Conservation (phyloP, 768 basidiomycete genomes). For the Termitomyces sp. region DNA sequence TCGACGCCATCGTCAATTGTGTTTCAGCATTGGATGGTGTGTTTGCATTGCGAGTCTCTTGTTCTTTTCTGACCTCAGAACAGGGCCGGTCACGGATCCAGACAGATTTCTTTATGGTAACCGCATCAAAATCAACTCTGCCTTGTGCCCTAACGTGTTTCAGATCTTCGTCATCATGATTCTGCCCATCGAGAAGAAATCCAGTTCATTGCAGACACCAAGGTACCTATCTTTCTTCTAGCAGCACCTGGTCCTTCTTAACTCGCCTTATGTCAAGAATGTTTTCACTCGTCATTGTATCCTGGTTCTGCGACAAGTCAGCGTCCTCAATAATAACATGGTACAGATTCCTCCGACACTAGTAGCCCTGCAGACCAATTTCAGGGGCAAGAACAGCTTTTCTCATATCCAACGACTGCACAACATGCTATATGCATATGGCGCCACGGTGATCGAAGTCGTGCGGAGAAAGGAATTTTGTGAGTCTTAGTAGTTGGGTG, state of each 20-base stretch:
- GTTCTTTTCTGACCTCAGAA: neutral
- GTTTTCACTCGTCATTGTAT: conserved; percentile 65
- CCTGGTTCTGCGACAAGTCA: conserved; percentile 65
- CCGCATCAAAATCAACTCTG: neutral
- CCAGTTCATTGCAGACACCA: conserved; percentile 45
- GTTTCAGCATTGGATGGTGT: conserved; percentile 48
- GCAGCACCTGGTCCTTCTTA: conserved; percentile 3
- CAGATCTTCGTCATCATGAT: conserved; percentile 65
- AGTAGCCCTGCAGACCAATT: conserved; percentile 59
- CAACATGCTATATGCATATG: conserved; percentile 88
- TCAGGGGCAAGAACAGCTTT: conserved; percentile 77
- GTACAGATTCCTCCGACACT: conserved; percentile 66
- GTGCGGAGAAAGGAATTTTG: conserved; percentile 88
- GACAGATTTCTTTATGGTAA: conserved; percentile 52
- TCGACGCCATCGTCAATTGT: conserved; percentile 48
- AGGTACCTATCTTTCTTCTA: conserved; percentile 30
- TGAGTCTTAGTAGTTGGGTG: conserved; percentile 25
- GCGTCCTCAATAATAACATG: conserved; percentile 75
- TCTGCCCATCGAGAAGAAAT: conserved; percentile 56
- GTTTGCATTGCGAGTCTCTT: neutral
- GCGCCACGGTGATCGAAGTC: conserved; percentile 85
- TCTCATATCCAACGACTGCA: conserved; percentile 88
- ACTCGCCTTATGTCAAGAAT: conserved; percentile 45
- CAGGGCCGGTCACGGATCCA: conserved; percentile 41
- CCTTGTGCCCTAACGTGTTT: neutral